phyloP scores from a whole-genome alignment of 371 early-diverging fungal genomes.

The Choanephora cucurbitarum region DNA sequence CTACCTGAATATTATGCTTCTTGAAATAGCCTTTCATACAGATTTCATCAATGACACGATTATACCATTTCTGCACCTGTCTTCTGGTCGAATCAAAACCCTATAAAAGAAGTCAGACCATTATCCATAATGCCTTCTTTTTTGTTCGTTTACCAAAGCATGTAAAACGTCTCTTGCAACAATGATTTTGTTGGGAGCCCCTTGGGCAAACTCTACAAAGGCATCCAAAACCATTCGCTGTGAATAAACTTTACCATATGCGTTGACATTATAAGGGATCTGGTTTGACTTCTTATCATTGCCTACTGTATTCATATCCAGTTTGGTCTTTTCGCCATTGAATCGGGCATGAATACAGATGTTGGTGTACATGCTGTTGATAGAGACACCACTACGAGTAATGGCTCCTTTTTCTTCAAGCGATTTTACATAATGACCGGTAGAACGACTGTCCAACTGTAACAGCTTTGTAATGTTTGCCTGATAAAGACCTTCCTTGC shows the following conservation, averaged over 20 bases:
- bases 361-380: slow-evolving; percentile 30
- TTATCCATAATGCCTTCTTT: too few species aligned
- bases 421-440: slow-evolving; percentile 45
- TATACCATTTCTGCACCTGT: slow-evolving; percentile 34
- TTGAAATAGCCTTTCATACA: slow-evolving; percentile 20
- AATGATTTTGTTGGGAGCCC: slow-evolving; percentile 32
- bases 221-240: slow-evolving; percentile 9
- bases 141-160: slow-evolving; percentile 45
- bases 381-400: slow-evolving; percentile 26
- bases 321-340: not conserved
- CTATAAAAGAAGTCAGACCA: too few species aligned
- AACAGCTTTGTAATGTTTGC: slow-evolving; percentile 28
- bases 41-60: slow-evolving; percentile 31
- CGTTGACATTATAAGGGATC: slow-evolving; percentile 33
- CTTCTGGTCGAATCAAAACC: slow-evolving; percentile 29
- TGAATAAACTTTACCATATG: slow-evolving; percentile 22
- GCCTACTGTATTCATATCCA: slow-evolving; percentile 10
- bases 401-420: slow-evolving; percentile 42
- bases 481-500: slow-evolving; percentile 36
- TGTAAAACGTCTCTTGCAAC: slow-evolving; percentile 32
- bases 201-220: slow-evolving; percentile 25
- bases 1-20: slow-evolving; percentile 15
- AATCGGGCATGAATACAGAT: slow-evolving; percentile 38
- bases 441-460: slow-evolving; percentile 37
- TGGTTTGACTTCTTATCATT: slow-evolving; percentile 1